These are phyloP conservation scores for Triticum urartu DNA, from an alignment of 176 grass and related monocot species.

Conservation along the genomic window DNA sequence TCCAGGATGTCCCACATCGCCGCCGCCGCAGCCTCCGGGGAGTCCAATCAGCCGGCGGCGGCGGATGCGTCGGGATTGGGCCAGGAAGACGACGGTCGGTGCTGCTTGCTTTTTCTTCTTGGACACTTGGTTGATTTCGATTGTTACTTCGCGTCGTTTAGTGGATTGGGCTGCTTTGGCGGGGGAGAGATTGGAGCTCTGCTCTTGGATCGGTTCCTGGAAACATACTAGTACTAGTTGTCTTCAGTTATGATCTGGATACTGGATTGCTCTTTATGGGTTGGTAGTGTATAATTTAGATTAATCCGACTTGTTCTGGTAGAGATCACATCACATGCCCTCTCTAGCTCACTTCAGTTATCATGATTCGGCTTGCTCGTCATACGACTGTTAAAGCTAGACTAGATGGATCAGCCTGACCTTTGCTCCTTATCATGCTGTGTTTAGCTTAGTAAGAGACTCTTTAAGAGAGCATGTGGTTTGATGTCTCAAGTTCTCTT, in stretches of 20 bases:
- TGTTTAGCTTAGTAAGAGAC: neutral
- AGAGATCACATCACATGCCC: neutral
- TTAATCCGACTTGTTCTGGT: neutral
- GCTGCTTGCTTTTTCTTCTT: neutral
- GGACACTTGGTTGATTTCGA: neutral
- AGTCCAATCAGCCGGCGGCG: conserved; percentile 37
- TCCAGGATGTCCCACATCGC: conserved; percentile 64
- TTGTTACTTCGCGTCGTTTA: neutral
- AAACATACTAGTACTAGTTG: neutral
- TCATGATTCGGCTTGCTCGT: conserved; percentile 3
- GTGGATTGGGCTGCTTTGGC: conserved; percentile 14
- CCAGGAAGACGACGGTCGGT: conserved; percentile 71
- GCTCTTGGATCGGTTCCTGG: conserved; percentile 8
- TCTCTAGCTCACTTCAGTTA: neutral
- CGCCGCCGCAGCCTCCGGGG: conserved; percentile 37
- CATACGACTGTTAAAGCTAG: neutral
- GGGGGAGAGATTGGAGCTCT: conserved; percentile 18
- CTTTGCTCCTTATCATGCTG: neutral
- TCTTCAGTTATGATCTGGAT: conserved; percentile 2
- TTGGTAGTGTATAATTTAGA: neutral
- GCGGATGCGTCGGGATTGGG: conserved; percentile 17
- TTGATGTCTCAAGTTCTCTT: neutral
- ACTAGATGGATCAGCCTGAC: neutral
- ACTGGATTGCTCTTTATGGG: neutral
- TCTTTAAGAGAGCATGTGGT: neutral